These are phyloP conservation scores for Plasmodium coatneyi DNA, from an alignment of 169 alveolate species.

Conservation along the genomic window DNA sequence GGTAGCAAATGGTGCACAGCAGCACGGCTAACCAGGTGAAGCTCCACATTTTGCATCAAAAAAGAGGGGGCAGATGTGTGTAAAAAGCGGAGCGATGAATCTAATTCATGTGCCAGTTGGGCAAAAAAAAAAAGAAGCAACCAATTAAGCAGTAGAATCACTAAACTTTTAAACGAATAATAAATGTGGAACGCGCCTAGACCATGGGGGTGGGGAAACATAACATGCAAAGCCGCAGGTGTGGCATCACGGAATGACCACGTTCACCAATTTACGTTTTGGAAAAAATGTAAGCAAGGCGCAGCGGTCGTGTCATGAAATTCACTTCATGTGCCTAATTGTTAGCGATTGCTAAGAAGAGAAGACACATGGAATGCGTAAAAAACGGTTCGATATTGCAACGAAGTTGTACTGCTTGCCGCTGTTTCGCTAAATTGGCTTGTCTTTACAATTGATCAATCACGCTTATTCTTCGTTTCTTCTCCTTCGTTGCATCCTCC, in stretches of 20 bases:
- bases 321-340: background rate
- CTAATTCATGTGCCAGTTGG: background rate
- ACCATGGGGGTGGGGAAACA: background rate
- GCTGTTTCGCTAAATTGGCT: background rate
- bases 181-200: background rate
- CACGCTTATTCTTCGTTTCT: background rate
- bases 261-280: background rate
- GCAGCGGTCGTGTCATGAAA: background rate
- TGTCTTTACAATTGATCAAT: background rate
- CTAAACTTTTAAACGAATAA: background rate
- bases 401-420: background rate
- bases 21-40: background rate
- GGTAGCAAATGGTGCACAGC: background rate
- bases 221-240: background rate
- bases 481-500: background rate
- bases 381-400: background rate
- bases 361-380: background rate
- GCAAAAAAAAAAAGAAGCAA: background rate
- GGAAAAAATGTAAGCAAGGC: background rate
- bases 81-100: background rate
- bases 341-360: background rate
- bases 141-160: background rate
- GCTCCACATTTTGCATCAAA: conserved; percentile 16
- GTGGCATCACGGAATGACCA: background rate
- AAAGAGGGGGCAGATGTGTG: background rate